These are phyloP conservation scores for Chrysochromulina tobinii DNA, from an alignment of 78 protist species.

Conservation along the genomic window DNA sequence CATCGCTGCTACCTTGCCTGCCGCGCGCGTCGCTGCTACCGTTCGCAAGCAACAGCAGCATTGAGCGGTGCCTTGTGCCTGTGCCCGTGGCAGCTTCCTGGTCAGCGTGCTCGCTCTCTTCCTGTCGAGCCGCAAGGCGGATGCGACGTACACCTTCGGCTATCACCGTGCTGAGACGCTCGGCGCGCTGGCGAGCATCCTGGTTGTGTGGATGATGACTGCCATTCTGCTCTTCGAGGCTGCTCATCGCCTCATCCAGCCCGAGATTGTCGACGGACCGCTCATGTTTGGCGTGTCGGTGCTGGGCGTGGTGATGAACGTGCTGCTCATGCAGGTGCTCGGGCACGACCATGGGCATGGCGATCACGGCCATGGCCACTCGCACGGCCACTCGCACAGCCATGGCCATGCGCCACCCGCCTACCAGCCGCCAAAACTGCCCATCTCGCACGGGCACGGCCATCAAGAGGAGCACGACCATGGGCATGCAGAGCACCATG, in stretches of 20 bases:
- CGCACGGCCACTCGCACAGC: background rate
- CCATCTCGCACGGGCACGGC: background rate
- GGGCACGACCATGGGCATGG: background rate
- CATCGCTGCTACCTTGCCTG: too few relatives aligned
- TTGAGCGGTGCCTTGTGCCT: too few relatives aligned
- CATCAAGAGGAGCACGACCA: too few relatives aligned
- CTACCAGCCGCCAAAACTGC: too few relatives aligned
- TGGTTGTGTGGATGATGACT: conserved; percentile 81
- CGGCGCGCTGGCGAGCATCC: conserved; percentile 19
- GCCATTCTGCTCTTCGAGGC: conserved; percentile 77
- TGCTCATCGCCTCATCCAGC: conserved; percentile 54
- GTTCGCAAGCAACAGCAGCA: too few relatives aligned
- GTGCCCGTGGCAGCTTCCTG: background rate
- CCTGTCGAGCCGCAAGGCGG: background rate
- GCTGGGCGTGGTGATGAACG: conserved; percentile 63
- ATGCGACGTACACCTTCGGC: background rate
- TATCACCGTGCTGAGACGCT: conserved; percentile 22
- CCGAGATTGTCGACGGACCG: conserved; percentile 66
- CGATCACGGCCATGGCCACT: conserved; percentile 50
- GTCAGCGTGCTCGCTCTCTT: background rate
- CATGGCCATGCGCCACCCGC: background rate
- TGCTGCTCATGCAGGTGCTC: conserved; percentile 44
- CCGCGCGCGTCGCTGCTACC: too few relatives aligned
- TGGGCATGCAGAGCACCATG: background rate
- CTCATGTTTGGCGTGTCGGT: conserved; percentile 73